Evolutionary conservation across 2,329 filamentous ascomycete species (phyloP).

Genomic region (Cladophialophora yegresii): DNA sequence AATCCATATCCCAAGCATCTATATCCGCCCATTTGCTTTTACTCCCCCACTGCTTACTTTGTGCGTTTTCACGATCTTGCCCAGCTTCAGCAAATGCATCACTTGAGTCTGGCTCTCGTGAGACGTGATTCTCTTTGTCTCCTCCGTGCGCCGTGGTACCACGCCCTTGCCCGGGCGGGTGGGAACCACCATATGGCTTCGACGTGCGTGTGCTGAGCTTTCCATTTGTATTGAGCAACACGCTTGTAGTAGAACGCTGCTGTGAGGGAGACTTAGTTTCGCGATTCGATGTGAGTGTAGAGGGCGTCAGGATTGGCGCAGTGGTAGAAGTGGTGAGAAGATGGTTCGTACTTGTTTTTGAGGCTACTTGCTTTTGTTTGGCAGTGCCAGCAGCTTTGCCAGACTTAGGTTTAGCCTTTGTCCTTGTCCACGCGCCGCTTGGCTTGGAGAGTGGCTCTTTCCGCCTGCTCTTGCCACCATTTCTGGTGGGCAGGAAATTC

Average conservation of each 20-base stretch:
- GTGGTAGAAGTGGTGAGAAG: conserved; percentile 28
- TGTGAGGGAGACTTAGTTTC: conserved; percentile 36
- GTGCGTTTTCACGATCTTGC: not conserved
- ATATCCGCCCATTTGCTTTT: conserved; percentile 36
- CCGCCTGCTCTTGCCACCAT: conserved; percentile 19
- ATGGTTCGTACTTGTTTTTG: conserved; percentile 32
- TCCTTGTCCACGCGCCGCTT: conserved; percentile 7
- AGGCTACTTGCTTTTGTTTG: conserved; percentile 15
- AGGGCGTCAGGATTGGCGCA: conserved; percentile 30
- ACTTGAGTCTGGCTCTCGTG: not conserved
- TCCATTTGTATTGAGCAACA: conserved; percentile 14
- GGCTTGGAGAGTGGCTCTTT: conserved; percentile 19
- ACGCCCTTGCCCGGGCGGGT: not conserved
- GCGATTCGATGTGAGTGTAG: conserved; percentile 29
- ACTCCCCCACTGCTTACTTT: conserved; percentile 3
- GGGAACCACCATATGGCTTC: conserved; percentile 36
- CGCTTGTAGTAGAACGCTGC: conserved; percentile 24
- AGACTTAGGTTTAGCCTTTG: conserved; percentile 11
- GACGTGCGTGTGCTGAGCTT: conserved; percentile 11
- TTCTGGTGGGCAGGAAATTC: conserved; percentile 30
- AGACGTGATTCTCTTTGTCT: conserved; percentile 31
- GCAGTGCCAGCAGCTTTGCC: conserved; percentile 15
- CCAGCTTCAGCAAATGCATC: not conserved
- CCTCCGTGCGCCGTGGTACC: not conserved
- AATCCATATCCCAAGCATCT: conserved; percentile 37